These are phyloP conservation scores for Exidia glandulosa DNA, from an alignment of 768 basidiomycete species.

Conservation along the genomic window DNA sequence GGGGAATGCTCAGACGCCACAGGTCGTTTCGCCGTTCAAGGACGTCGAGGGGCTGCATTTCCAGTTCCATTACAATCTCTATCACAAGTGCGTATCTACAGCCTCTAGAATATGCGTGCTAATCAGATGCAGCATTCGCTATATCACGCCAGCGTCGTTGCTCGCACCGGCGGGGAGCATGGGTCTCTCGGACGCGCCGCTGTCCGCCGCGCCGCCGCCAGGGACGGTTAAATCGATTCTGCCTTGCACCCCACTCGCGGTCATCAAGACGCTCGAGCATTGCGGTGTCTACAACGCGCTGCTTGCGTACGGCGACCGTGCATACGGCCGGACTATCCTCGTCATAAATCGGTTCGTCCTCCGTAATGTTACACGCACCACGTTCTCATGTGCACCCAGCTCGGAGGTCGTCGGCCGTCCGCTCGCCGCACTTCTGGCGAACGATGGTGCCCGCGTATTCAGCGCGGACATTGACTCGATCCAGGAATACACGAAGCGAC, in stretches of 20 bases:
- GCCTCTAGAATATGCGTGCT: neutral
- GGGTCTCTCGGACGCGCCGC: conserved; percentile 20
- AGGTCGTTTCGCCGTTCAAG: conserved; percentile 92
- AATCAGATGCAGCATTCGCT: conserved; percentile 64
- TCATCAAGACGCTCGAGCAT: conserved; percentile 90
- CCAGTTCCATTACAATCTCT: conserved; percentile 90
- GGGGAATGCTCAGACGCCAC: neutral
- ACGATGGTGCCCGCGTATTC: conserved; percentile 93
- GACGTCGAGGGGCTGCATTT: conserved; percentile 97
- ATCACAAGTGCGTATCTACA: conserved; percentile 67
- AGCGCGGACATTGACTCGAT: conserved; percentile 94
- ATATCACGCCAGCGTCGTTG: conserved; percentile 71
- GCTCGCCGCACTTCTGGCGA: conserved; percentile 87
- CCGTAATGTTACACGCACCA: neutral
- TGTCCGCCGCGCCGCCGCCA: conserved; percentile 54
- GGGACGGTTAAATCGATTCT: conserved; percentile 94
- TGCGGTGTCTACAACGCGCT: conserved; percentile 88
- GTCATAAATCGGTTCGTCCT: conserved; percentile 80
- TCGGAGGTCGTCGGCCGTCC: conserved; percentile 97
- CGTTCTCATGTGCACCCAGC: conserved; percentile 24
- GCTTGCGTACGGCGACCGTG: conserved; percentile 87
- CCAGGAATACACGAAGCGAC: conserved; percentile 92
- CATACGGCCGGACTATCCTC: conserved; percentile 85
- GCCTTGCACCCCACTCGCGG: conserved; percentile 92
- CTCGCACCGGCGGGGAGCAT: conserved; percentile 28